Percentiles rank a stretch among this genome's conserved stretches.
These are phyloP conservation scores for Parmelia sp. DNA, from an alignment of 495 filamentous ascomycete species.

Conservation along the genomic window DNA sequence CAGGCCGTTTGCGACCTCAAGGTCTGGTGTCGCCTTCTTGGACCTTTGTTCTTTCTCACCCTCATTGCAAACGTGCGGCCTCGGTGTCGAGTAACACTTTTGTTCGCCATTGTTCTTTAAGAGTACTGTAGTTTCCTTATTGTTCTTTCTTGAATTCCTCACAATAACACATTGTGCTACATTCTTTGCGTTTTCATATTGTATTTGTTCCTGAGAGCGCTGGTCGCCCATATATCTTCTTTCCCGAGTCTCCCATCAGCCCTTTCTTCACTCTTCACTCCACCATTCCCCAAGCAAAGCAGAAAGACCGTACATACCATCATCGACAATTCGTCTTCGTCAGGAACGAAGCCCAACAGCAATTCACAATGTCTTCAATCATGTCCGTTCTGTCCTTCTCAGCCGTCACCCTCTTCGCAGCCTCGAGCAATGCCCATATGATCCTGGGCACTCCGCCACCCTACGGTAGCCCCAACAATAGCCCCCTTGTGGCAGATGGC, in stretches of 20 bases:
- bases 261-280: not conserved
- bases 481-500: slow-evolving; percentile 56
- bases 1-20: not conserved
- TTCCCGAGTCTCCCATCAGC: not conserved
- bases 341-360: slow-evolving; percentile 16
- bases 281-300: not conserved
- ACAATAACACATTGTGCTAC: not conserved
- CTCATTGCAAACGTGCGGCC: not conserved
- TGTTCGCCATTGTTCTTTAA: not conserved
- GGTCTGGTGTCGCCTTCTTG: not conserved
- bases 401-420: slow-evolving; percentile 45
- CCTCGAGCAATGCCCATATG: slow-evolving; percentile 59
- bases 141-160: not conserved
- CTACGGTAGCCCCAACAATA: slow-evolving; percentile 51
- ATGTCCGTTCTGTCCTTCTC: slow-evolving; percentile 34
- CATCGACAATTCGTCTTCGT: slow-evolving; percentile 7
- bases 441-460: slow-evolving; percentile 63
- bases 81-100: not conserved
- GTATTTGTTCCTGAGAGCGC: not conserved
- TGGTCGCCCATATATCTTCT: not conserved
- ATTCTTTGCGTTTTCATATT: not conserved
- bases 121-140: not conserved
- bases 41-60: not conserved
- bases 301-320: not conserved
- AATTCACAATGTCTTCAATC: slow-evolving; percentile 20